Base-by-base conservation (phyloP, 2,329 filamentous ascomycete genomes). In the Epichloe uncinata region DNA sequence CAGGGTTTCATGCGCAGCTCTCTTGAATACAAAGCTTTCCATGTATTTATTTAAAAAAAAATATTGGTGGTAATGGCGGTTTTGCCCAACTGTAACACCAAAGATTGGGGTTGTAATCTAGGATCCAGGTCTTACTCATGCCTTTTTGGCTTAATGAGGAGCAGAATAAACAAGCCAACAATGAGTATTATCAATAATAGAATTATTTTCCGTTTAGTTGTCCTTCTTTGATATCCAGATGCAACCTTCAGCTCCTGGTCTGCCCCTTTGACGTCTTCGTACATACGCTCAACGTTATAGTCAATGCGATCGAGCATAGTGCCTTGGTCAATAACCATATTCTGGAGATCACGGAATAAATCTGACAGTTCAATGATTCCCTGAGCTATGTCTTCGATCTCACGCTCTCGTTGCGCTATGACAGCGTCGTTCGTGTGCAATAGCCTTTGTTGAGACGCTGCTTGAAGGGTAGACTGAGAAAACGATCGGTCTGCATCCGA, bases 351-450 rank as follows among this genome's bases (percentile, higher is more conserved):
- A 54, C 94, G 87, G 72, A 98, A 98, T 47, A 98, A 87, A 64
- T 96, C 93, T 4, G 91, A 87, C 7, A 98, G 73, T 63, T 97
- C 91, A 61, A 98, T 97, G 66, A 98, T 97, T 51, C 93, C 91
- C 64, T 96, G 90, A 2, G 93, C 93, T 55, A 98, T 98, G 59
- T 96, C 90, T 62, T 95, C 94, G 60, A 98, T 98, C 67, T 97
- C 93, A 40, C 86, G 83, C 68, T 98, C 93, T 55, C 93, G 86
- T 65, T 97, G 93, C 53, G 84, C 79, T 58, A 98, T 97, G 37
- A 81, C 81, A 3, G 82, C 75, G 63, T 97, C 91, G 61, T 94
- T 89, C 52, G 82, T 84, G 52, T 82, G 79, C 33, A 85, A 70
- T 50, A 79, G 75, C 56, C 77, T 78, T 60, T 81, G 78, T 49